Percentiles rank a stretch among this genome's conserved stretches.
These are phyloP conservation scores for Coccomyxa subellipsoidea DNA, from an alignment of 163 green algal species.

Conservation along the genomic window DNA sequence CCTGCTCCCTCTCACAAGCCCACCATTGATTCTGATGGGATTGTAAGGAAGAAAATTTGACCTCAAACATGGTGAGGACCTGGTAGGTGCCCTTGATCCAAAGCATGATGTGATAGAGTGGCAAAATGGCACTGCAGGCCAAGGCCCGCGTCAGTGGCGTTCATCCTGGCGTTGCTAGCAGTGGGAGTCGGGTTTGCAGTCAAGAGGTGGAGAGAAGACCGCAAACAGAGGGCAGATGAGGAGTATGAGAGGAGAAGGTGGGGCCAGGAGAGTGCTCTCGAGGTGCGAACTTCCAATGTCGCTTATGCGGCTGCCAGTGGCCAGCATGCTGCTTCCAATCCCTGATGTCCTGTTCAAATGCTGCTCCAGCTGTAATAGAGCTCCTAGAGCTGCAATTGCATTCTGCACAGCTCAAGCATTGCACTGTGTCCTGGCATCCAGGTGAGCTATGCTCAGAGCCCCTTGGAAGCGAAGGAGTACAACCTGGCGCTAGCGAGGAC, in stretches of 20 bases:
- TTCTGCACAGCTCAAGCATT: too few species aligned
- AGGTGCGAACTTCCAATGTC: background rate
- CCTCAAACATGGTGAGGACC: too few species aligned
- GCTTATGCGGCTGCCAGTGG: too few species aligned
- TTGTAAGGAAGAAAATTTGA: too few species aligned
- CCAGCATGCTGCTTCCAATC: too few species aligned
- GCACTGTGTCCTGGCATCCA: background rate
- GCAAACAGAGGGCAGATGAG: background rate
- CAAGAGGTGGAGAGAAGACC: background rate
- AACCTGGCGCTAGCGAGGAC: constrained; percentile 61
- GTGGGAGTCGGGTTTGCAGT: background rate
- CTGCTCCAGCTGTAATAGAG: too few species aligned
- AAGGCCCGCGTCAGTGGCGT: background rate
- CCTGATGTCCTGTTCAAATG: too few species aligned
- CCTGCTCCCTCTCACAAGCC: background rate
- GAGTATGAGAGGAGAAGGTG: background rate
- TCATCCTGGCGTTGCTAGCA: background rate
- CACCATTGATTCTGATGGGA: too few species aligned
- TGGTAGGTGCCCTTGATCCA: background rate
- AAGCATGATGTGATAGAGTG: background rate
- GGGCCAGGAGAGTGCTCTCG: background rate
- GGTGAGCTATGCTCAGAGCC: background rate
- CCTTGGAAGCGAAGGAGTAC: constrained; percentile 48
- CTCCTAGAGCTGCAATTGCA: too few species aligned
- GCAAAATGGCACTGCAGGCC: background rate